Percentiles rank a stretch among this genome's conserved stretches.
These are phyloP conservation scores for Pythium guiyangense DNA, from an alignment of 352 stramenopile species.

Conservation along the genomic window DNA sequence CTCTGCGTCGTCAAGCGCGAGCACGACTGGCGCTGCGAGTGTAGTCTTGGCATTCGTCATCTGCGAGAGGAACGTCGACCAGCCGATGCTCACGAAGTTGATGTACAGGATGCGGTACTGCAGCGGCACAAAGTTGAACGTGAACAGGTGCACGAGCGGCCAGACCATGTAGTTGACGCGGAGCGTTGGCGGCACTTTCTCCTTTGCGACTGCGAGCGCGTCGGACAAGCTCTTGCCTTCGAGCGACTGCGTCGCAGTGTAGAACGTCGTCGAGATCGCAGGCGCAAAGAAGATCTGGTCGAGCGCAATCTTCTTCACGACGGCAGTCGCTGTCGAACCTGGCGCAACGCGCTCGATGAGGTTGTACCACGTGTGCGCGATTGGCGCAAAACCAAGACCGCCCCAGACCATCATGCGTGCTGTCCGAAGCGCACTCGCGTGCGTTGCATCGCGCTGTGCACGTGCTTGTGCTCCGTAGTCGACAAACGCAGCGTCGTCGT, in stretches of 20 bases:
- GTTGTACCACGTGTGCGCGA: conserved; percentile 89
- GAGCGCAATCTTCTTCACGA: conserved; percentile 36
- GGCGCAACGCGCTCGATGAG: conserved; percentile 60
- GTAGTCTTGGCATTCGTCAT: conserved; percentile 30
- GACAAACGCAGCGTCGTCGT: conserved; percentile 4
- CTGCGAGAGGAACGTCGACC: conserved; percentile 43
- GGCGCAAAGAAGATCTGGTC: conserved; percentile 45
- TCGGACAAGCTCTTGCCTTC: conserved; percentile 28
- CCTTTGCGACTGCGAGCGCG: conserved; percentile 26
- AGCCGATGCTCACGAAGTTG: conserved; percentile 46
- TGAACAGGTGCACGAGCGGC: conserved; percentile 37
- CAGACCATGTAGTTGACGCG: conserved; percentile 44
- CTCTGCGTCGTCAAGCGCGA: background rate
- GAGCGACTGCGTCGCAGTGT: conserved; percentile 33
- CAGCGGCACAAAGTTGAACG: conserved; percentile 44
- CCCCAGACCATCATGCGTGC: conserved; percentile 80
- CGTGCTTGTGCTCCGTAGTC: conserved; percentile 6
- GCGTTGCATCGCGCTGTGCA: background rate
- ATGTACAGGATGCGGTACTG: conserved; percentile 50
- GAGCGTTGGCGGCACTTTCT: conserved; percentile 33
- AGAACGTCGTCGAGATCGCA: conserved; percentile 34
- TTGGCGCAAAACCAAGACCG: conserved; percentile 77
- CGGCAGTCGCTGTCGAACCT: conserved; percentile 17
- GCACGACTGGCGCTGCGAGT: background rate
- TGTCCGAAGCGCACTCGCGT: conserved; percentile 16